A percentile compares a stretch with the other conserved stretches of the same genome.
phyloP scores from a whole-genome alignment of 352 stramenopile species.

The Aphanomyces invadans region DNA sequence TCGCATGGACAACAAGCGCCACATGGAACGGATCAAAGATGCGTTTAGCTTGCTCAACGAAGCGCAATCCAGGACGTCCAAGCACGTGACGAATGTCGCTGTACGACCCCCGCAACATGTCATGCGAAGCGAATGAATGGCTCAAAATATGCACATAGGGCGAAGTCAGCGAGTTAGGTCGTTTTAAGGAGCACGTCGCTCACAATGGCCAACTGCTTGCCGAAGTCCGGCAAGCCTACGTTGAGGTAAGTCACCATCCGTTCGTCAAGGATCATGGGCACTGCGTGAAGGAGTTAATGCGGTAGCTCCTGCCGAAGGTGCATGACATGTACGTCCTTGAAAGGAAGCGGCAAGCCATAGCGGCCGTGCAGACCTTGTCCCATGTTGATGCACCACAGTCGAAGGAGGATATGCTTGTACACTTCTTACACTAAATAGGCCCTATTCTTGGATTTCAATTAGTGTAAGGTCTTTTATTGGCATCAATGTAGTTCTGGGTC shows the following conservation, averaged over 20 bases:
- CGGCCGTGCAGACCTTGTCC: background rate
- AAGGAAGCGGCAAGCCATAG: slow-evolving; percentile 1
- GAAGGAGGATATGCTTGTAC: background rate
- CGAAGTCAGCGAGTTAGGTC: background rate
- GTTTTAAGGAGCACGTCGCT: background rate
- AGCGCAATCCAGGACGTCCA: background rate
- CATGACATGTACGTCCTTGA: slow-evolving; percentile 10
- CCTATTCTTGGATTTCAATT: too few species aligned
- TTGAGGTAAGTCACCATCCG: background rate
- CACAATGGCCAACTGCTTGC: background rate
- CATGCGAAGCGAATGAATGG: background rate
- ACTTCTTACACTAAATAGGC: too few species aligned
- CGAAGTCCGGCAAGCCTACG: background rate
- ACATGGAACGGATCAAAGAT: background rate
- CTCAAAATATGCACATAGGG: too few species aligned
- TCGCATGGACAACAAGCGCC: background rate
- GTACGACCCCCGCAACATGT: background rate
- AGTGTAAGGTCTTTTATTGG: too few species aligned
- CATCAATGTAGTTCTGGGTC: too few species aligned
- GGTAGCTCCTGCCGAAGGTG: slow-evolving; percentile 7
- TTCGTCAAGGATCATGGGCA: background rate
- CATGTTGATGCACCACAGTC: background rate
- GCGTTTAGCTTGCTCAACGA: slow-evolving; percentile 9
- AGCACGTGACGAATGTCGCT: background rate
- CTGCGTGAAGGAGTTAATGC: background rate